These are phyloP conservation scores for Basipetospora sp. DNA, from an alignment of 2,329 filamentous ascomycete genomes.

Conservation along the genomic window DNA sequence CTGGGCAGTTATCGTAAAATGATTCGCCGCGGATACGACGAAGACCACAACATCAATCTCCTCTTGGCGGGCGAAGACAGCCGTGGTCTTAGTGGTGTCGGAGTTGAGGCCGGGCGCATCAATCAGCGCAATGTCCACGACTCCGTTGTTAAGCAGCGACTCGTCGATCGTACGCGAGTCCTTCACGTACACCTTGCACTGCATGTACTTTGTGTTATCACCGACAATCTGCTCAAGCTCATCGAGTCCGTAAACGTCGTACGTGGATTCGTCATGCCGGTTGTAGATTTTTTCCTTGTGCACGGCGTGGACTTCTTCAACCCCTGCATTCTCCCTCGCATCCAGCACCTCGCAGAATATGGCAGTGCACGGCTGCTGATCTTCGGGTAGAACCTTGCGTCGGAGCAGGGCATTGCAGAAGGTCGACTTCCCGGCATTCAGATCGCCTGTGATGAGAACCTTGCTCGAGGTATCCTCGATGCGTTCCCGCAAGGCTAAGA, in stretches of 20 bases:
- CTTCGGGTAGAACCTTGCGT: conserved; percentile 83
- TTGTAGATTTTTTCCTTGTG: conserved; percentile 69
- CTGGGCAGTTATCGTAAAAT: conserved; percentile 93
- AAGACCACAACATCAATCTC: conserved; percentile 99
- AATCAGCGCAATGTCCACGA: conserved; percentile 94
- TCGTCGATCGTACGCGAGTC: conserved; percentile 81
- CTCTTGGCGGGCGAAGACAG: conserved; percentile 90
- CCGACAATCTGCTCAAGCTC: conserved; percentile 80
- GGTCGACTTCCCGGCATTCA: conserved; percentile 95
- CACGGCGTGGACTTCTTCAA: conserved; percentile 93
- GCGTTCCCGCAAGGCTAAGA: conserved; percentile 71
- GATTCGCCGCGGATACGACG: conserved; percentile 91
- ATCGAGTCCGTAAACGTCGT: conserved; percentile 65
- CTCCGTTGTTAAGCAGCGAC: conserved; percentile 88
- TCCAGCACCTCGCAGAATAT: conserved; percentile 97
- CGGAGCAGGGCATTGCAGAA: conserved; percentile 96
- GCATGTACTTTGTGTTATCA: conserved; percentile 75
- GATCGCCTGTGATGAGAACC: conserved; percentile 83
- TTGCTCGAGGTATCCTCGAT: conserved; percentile 98
- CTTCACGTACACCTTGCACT: conserved; percentile 94
- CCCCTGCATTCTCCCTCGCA: conserved; percentile 71
- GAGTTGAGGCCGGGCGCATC: conserved; percentile 92
- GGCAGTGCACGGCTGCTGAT: conserved; percentile 94
- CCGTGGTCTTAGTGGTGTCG: conserved; percentile 92
- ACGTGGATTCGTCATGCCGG: conserved; percentile 83